phyloP scores from a whole-genome alignment of 2,329 filamentous ascomycete genomes.

The Lasiodiplodia hormozganensis region DNA sequence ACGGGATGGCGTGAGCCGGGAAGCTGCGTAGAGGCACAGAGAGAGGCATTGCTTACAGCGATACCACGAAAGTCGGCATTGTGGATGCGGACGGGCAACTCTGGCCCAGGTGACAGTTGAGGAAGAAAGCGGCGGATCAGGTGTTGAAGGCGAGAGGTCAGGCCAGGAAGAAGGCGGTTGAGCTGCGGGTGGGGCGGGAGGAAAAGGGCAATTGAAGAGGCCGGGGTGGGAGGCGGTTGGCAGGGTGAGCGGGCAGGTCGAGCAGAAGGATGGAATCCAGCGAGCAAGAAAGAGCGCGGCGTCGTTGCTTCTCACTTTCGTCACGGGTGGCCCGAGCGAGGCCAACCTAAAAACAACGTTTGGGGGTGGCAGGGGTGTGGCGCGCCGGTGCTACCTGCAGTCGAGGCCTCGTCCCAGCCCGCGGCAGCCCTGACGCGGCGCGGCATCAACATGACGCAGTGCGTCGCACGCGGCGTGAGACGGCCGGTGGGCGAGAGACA shows the following conservation, averaged over 20 bases:
- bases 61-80: constrained; percentile 68
- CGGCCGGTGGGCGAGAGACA: too few relatives aligned
- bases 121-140: constrained; percentile 2
- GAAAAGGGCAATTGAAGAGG: background rate
- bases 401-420: background rate
- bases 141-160: constrained; percentile 2
- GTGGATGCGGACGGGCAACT: constrained; percentile 25
- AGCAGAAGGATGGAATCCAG: constrained; percentile 2
- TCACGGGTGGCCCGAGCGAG: constrained; percentile 18
- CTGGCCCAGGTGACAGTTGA: background rate
- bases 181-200: background rate
- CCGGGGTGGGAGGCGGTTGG: constrained; percentile 8
- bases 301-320: constrained; percentile 23
- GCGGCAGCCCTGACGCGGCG: background rate
- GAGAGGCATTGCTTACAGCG: constrained; percentile 57
- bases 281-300: constrained; percentile 17
- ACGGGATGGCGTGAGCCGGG: constrained; percentile 29
- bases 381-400: background rate
- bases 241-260: constrained; percentile 8
- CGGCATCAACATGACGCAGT: constrained; percentile 23
- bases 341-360: constrained; percentile 20
- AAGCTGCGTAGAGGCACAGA: constrained; percentile 3
- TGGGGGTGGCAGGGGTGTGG: constrained; percentile 17
- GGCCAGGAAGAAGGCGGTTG: background rate
- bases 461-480: constrained; percentile 7